phyloP scores from a whole-genome alignment of 495 filamentous ascomycete genomes.

The Endocarpon pusillum region DNA sequence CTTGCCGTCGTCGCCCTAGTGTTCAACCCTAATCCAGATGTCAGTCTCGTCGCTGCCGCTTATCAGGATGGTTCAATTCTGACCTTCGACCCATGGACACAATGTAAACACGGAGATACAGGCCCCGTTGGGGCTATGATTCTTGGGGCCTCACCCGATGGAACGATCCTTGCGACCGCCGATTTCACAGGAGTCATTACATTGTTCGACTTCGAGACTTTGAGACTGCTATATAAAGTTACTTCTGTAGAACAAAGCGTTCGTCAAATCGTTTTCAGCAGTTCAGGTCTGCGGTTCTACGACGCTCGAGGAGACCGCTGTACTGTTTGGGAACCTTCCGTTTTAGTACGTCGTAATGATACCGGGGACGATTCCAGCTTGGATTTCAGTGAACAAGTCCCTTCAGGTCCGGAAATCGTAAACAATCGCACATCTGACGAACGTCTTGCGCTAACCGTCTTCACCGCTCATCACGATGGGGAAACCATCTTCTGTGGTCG shows the following conservation, averaged over 20 bases:
- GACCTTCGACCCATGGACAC: slow-evolving; percentile 12
- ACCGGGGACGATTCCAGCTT: too few relatives aligned
- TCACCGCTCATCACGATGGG: too few relatives aligned
- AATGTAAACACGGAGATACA: slow-evolving; percentile 6
- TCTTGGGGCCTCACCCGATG: slow-evolving; percentile 16
- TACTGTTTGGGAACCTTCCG: slow-evolving; percentile 20
- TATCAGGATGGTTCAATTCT: slow-evolving; percentile 19
- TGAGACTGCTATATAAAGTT: slow-evolving; percentile 16
- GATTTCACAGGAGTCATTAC: slow-evolving; percentile 14
- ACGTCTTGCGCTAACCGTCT: too few relatives aligned
- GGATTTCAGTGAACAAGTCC: too few relatives aligned
- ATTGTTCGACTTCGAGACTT: slow-evolving; percentile 21
- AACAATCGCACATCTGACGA: too few relatives aligned
- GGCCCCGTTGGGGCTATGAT: slow-evolving; percentile 8
- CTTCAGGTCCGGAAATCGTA: too few relatives aligned
- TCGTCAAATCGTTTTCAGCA: slow-evolving; percentile 15
- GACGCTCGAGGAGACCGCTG: slow-evolving; percentile 20
- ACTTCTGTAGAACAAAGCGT: slow-evolving; percentile 10
- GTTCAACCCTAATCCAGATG: slow-evolving; percentile 19
- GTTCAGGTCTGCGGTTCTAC: slow-evolving; percentile 11
- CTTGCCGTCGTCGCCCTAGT: slow-evolving; percentile 11
- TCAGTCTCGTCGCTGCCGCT: slow-evolving; percentile 12
- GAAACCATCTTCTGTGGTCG: too few relatives aligned
- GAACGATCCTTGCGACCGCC: slow-evolving; percentile 13
- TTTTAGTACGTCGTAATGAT: too few relatives aligned